Base-by-base conservation (phyloP, 1,139 yeast species). In the Pichiaceae sp. region DNA sequence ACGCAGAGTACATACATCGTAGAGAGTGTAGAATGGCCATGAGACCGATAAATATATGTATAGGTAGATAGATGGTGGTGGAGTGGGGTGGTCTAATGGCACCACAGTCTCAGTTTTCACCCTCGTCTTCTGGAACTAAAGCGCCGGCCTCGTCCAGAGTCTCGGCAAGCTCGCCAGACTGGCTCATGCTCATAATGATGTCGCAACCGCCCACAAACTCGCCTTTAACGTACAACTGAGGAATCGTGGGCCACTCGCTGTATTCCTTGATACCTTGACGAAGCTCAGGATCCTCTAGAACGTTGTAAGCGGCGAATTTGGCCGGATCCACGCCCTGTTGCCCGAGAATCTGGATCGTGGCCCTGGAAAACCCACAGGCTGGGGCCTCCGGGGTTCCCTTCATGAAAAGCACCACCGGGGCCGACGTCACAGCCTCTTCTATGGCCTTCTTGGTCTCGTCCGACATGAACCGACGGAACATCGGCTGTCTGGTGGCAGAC, bases 161-260 rank as follows among this genome's bases (percentile, higher is more conserved):
- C 38, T 87, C 91, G 16, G 89, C 78, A 43, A 91, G 72, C 54
- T 91, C 96, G n/a, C 98, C 98, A 37, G 63, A 56, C 52, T 84
- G 86, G 33, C 95, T 86, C 97, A 91, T 89, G 42, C 84, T 77
- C 54, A 83, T 85, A 38, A 93, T 70, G 46, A 93, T 89, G 60
- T 93, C 99, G 63, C 96, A 93, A 3, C 99, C 99, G 36, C 99
- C 99, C 38, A 93, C 72, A 58, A 93, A 93, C 54, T 93, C 98
- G 43, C 75, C 75, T 52, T 78, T 62, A 7, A 78, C 80, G 47
- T 77, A 79, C 37, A 79, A 63, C 51, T 79, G 86, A 5, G 73
- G 73, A 41, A 85, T 82, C 9, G 95, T 85, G 41, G 95, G 95
- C 98, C 98, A 93, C 46, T 84, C 80, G 48, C 93, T 78, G 63